These are phyloP conservation scores for Kwoniella sp. DNA, from an alignment of 768 basidiomycete species.

Conservation along the genomic window DNA sequence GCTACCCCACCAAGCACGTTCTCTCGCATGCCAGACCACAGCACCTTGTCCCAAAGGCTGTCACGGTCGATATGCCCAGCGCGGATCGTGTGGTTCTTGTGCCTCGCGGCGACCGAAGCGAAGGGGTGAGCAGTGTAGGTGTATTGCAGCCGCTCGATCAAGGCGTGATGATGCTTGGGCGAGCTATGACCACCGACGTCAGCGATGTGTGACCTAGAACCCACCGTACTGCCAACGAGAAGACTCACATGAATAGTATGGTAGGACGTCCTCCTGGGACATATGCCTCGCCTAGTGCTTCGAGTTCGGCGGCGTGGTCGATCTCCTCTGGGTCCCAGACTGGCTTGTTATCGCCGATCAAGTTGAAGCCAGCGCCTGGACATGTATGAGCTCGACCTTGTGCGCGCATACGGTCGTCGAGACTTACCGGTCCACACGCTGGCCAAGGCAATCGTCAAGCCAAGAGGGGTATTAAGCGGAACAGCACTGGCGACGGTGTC, in stretches of 20 bases:
- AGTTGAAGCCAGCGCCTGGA: slow-evolving; percentile 40
- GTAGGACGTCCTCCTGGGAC: too few species aligned
- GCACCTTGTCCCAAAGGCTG: slow-evolving; percentile 76
- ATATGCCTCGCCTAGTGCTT: too few species aligned
- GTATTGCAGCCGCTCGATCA: slow-evolving; percentile 58
- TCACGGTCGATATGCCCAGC: slow-evolving; percentile 75
- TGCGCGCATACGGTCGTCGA: slow-evolving; percentile 40
- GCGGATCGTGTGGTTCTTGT: slow-evolving; percentile 64
- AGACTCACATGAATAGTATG: slow-evolving; percentile 60
- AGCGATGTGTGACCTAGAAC: not conserved
- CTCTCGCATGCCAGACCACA: slow-evolving; percentile 65
- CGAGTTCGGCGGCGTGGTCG: slow-evolving; percentile 22
- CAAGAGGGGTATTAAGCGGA: slow-evolving; percentile 69
- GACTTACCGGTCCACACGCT: slow-evolving; percentile 53
- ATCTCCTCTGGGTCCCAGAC: slow-evolving; percentile 23
- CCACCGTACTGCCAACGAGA: not conserved
- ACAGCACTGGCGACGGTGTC: slow-evolving; percentile 77
- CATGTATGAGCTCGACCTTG: slow-evolving; percentile 61
- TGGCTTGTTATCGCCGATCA: slow-evolving; percentile 25
- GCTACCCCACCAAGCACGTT: slow-evolving; percentile 60
- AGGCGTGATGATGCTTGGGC: slow-evolving; percentile 60
- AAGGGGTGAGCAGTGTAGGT: slow-evolving; percentile 57
- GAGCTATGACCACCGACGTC: slow-evolving; percentile 24
- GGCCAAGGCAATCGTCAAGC: slow-evolving; percentile 73
- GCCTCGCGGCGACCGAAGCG: slow-evolving; percentile 66